phyloP scores from a whole-genome alignment of 768 basidiomycete genomes.

The Crepidotus variabilis region DNA sequence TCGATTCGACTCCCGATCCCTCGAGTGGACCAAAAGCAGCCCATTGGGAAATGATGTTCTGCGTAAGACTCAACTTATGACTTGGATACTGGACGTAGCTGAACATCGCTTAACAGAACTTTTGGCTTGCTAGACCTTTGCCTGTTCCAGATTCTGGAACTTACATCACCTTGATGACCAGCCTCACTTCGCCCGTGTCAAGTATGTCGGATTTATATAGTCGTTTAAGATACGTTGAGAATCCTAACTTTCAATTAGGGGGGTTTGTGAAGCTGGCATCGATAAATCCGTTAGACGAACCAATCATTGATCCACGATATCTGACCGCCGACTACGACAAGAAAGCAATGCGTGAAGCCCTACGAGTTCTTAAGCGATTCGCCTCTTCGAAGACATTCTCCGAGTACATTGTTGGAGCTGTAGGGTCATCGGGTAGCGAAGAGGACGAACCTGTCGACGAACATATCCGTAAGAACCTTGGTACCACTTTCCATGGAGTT shows the following conservation, averaged over 20 bases:
- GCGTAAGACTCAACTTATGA: slow-evolving; percentile 17
- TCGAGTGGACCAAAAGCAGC: slow-evolving; percentile 25
- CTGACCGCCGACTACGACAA: slow-evolving; percentile 29
- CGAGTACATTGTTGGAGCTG: slow-evolving; percentile 22
- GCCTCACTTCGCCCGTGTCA: slow-evolving; percentile 28
- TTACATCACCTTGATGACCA: slow-evolving; percentile 23
- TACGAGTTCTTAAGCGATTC: slow-evolving; percentile 20
- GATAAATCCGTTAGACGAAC: slow-evolving; percentile 39
- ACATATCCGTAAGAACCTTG: slow-evolving; percentile 16
- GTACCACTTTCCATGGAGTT: slow-evolving; percentile 27
- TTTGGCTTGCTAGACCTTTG: slow-evolving; percentile 8
- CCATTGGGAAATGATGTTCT: slow-evolving; percentile 27
- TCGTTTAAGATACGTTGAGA: not conserved
- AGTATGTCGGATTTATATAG: slow-evolving; percentile 19
- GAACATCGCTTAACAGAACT: slow-evolving; percentile 7
- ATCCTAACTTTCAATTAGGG: slow-evolving; percentile 19
- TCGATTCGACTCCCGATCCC: slow-evolving; percentile 23
- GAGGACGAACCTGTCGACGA: slow-evolving; percentile 23
- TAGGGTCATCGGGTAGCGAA: slow-evolving; percentile 14
- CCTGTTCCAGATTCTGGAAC: slow-evolving; percentile 20
- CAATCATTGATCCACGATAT: slow-evolving; percentile 48
- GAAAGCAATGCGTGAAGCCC: slow-evolving; percentile 20
- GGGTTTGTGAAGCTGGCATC: slow-evolving; percentile 36
- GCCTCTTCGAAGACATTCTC: slow-evolving; percentile 20
- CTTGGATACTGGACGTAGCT: not conserved